phyloP scores from a whole-genome alignment of 306 rosid species.

The Glycyrrhiza uralensis region DNA sequence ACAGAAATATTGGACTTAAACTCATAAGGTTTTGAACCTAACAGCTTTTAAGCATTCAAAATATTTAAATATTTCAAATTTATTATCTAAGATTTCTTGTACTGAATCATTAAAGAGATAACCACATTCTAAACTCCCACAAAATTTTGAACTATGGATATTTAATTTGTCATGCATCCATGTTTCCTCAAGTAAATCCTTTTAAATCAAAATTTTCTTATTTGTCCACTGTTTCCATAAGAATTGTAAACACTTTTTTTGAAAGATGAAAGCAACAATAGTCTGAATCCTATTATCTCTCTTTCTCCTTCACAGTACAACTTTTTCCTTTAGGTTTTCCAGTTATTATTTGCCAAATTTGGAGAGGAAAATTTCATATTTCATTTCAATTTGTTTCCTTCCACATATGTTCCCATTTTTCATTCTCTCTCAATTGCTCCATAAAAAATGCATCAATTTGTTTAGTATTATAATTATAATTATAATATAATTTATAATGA shows the following conservation, averaged over 20 bases:
- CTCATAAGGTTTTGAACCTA: slow-evolving; percentile 19
- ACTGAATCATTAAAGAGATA: not conserved
- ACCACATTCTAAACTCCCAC: not conserved
- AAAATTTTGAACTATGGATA: slow-evolving; percentile 1
- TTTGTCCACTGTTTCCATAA: not conserved
- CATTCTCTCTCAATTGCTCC: not conserved
- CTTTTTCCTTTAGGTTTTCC: not conserved
- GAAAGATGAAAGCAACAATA: not conserved
- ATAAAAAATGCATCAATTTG: not conserved
- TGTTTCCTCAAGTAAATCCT: slow-evolving; percentile 8
- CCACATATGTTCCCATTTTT: not conserved
- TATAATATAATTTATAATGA: not conserved
- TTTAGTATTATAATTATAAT: not conserved
- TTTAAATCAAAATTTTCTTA: not conserved
- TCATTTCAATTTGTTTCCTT: slow-evolving; percentile 9
- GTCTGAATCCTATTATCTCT: not conserved
- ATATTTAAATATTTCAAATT: slow-evolving; percentile 4
- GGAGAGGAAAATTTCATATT: not conserved
- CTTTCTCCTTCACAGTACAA: not conserved
- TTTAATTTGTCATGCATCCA: not conserved
- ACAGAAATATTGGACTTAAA: slow-evolving; percentile 17
- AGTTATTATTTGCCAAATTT: slow-evolving; percentile 16
- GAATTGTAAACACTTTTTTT: not conserved
- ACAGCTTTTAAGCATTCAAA: not conserved
- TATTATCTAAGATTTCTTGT: not conserved